phyloP scores from a whole-genome alignment of 1,139 yeast genomes.

The Yamadazyma sp. region DNA sequence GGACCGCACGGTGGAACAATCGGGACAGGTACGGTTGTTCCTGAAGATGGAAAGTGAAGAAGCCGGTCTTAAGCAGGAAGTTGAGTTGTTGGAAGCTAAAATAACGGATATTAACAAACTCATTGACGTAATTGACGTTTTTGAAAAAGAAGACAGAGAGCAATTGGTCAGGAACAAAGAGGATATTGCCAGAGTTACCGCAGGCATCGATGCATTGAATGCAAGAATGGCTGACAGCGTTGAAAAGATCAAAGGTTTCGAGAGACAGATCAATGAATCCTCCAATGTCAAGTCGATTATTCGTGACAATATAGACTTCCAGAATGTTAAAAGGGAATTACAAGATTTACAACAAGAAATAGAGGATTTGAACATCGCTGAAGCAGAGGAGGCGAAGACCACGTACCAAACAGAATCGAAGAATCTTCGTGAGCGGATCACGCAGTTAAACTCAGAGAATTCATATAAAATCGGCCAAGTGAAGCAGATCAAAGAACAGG shows the following conservation, averaged over 20 bases:
- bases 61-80: slow-evolving; percentile 14
- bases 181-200: slow-evolving; percentile 12
- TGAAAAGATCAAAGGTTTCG: slow-evolving; percentile 21
- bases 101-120: slow-evolving; percentile 9
- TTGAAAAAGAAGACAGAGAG: slow-evolving; percentile 20
- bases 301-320: slow-evolving; percentile 40
- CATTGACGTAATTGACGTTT: slow-evolving; percentile 17
- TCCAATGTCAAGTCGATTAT: slow-evolving; percentile 37
- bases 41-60: slow-evolving; percentile 14
- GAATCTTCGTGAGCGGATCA: slow-evolving; percentile 52
- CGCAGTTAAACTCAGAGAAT: slow-evolving; percentile 62
- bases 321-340: slow-evolving; percentile 30
- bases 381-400: slow-evolving; percentile 66
- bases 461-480: slow-evolving; percentile 85
- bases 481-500: slow-evolving; percentile 77
- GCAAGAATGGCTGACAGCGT: slow-evolving; percentile 4
- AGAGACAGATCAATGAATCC: slow-evolving; percentile 35
- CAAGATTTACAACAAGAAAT: slow-evolving; percentile 29
- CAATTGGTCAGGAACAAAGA: slow-evolving; percentile 20
- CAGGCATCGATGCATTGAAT: slow-evolving; percentile 21
- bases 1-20: slow-evolving; percentile 13
- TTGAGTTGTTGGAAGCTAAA: slow-evolving; percentile 8
- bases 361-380: slow-evolving; percentile 41
- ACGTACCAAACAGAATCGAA: slow-evolving; percentile 63
- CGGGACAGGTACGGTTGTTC: slow-evolving; percentile 15